phyloP scores from a whole-genome alignment of 169 alveolate species.

The Eimeria praecox region DNA sequence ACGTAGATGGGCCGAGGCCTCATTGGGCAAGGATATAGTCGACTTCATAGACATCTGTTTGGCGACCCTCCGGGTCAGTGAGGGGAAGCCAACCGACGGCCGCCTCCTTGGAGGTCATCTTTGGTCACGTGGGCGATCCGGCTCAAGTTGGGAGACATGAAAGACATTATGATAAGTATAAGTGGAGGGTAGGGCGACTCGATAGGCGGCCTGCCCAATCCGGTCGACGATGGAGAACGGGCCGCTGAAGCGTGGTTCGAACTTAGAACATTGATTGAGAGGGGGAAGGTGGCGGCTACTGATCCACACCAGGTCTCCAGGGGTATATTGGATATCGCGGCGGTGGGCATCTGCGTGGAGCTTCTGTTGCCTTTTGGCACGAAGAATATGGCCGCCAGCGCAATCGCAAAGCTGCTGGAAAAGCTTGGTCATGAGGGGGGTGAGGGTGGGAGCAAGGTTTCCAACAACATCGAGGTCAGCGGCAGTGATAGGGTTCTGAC shows the following conservation, averaged over 20 bases:
- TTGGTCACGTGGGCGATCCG: neutral
- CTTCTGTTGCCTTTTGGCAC: no score
- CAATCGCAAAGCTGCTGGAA: no score
- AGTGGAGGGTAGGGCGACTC: neutral
- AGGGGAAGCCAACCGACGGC: neutral
- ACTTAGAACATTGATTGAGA: no score
- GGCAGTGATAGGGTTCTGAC: no score
- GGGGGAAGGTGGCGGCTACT: no score
- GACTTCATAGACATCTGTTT: neutral
- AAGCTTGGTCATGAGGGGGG: no score
- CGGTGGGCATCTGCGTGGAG: no score
- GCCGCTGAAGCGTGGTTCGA: neutral
- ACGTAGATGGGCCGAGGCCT: neutral
- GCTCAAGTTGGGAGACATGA: neutral
- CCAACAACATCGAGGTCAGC: no score
- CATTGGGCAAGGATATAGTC: neutral
- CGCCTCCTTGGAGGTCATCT: neutral
- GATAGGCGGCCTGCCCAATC: neutral
- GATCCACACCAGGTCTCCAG: no score
- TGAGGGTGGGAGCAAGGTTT: no score
- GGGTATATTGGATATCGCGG: no score
- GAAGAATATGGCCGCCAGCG: no score
- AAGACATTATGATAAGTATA: neutral
- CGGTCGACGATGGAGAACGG: neutral
- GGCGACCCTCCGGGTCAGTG: neutral